Evolutionary conservation across 2,329 filamentous ascomycete genomes (phyloP).

Genomic region (Calycina herbarum): DNA sequence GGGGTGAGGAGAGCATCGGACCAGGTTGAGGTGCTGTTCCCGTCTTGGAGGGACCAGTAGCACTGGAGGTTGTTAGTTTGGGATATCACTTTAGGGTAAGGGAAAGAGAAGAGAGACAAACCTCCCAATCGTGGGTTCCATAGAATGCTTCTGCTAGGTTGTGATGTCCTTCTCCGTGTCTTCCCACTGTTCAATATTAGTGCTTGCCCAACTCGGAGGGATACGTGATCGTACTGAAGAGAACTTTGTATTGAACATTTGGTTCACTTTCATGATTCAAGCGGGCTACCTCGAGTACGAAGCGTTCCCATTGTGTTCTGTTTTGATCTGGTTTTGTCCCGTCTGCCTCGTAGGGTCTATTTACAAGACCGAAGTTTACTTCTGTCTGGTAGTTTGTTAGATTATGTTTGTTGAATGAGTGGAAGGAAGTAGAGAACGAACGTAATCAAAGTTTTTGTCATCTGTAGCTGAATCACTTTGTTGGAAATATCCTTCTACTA

Average conservation of each 20-base stretch:
- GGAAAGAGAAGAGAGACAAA: constrained; percentile 38
- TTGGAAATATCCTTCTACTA: constrained; percentile 62
- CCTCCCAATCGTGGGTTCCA: constrained; percentile 69
- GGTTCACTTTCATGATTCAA: constrained; percentile 50
- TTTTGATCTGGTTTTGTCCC: constrained; percentile 34
- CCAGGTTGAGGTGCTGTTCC: constrained; percentile 64
- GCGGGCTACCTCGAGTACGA: constrained; percentile 55
- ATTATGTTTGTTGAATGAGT: no score
- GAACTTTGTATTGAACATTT: constrained; percentile 60
- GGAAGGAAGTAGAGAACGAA: constrained; percentile 39
- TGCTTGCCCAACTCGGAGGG: constrained; percentile 15
- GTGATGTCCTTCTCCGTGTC: constrained; percentile 69
- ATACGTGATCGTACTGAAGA: constrained; percentile 46
- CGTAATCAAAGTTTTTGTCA: constrained; percentile 62
- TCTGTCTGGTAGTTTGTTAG: constrained; percentile 46
- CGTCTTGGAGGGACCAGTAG: constrained; percentile 66
- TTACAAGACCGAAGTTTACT: constrained; percentile 65
- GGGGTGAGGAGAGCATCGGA: constrained; percentile 62
- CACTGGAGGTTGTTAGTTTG: constrained; percentile 42
- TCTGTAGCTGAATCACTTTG: constrained; percentile 62
- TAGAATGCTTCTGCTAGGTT: constrained; percentile 65
- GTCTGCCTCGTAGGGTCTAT: constrained; percentile 61
- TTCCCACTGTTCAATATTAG: constrained; percentile 47
- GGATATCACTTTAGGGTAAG: neutral
- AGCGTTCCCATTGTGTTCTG: constrained; percentile 64